Percentiles rank a stretch among this genome's conserved stretches.
These are phyloP conservation scores for Mallotus japonicus DNA, from an alignment of 441 rosid species.

Conservation along the genomic window DNA sequence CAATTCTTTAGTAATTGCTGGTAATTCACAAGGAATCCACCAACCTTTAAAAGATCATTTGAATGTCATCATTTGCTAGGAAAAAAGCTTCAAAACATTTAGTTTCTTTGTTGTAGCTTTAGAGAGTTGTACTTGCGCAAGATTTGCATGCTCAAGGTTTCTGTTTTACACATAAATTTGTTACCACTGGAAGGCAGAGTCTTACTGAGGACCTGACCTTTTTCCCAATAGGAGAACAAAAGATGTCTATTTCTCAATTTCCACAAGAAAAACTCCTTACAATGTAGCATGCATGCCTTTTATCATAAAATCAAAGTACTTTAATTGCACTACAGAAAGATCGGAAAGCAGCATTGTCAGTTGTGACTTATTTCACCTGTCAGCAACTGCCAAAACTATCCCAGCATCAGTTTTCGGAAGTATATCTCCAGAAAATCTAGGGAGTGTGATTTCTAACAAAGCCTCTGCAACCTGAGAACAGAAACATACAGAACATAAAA, in stretches of 20 bases:
- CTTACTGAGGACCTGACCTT: background rate
- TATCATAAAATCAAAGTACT: background rate
- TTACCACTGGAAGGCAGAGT: background rate
- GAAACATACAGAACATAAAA: conserved; percentile 10
- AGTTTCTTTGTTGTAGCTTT: conserved; percentile 7
- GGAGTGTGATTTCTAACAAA: conserved; percentile 79
- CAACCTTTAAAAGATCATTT: background rate
- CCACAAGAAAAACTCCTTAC: background rate
- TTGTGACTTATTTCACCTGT: conserved; percentile 56
- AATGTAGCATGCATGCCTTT: background rate
- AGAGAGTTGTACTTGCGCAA: background rate
- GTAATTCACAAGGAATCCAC: background rate
- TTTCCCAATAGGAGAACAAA: background rate
- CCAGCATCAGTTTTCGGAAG: conserved; percentile 89
- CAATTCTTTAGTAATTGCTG: background rate
- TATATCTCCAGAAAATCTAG: conserved; percentile 87
- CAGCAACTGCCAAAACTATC: conserved; percentile 82
- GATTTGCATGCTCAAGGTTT: background rate
- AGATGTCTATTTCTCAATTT: background rate
- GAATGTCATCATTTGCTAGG: background rate
- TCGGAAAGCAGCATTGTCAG: background rate
- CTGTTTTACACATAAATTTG: background rate
- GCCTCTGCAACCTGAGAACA: conserved; percentile 80
- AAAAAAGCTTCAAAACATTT: background rate
- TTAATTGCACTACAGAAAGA: background rate